Conservation (phyloP, 139 green algal species). For the Volvox reticuliferus region DNA sequence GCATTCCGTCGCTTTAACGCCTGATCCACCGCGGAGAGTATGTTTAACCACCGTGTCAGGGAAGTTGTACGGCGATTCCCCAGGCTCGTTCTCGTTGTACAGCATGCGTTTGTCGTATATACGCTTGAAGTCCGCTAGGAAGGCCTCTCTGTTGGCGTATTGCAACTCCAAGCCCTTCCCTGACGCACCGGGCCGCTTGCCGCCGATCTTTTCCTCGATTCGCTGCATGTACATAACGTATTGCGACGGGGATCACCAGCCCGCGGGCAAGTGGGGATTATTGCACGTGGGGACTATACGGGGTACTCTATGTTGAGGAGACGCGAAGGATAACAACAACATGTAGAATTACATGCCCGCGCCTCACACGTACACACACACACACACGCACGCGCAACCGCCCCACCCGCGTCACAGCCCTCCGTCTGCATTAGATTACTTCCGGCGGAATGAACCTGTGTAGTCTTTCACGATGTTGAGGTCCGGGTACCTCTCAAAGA, state of each 20-base stretch:
- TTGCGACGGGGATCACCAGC: background rate
- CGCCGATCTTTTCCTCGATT: constrained; percentile 33
- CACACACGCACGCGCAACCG: too few species aligned
- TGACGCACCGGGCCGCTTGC: background rate
- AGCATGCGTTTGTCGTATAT: constrained; percentile 30
- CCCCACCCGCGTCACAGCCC: too few species aligned
- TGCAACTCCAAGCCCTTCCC: constrained; percentile 11
- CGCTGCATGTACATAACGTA: constrained; percentile 19
- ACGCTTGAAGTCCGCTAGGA: constrained; percentile 16
- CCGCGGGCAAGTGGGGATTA: too few species aligned
- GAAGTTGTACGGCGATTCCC: constrained; percentile 5
- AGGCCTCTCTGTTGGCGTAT: constrained; percentile 1
- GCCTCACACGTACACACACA: too few species aligned
- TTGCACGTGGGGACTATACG: background rate
- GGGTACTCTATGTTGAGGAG: background rate
- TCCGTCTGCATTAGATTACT: too few species aligned
- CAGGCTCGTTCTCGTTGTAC: constrained; percentile 38
- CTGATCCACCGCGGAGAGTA: background rate
- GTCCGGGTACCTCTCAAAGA: background rate
- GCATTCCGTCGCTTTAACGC: background rate
- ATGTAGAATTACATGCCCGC: too few species aligned
- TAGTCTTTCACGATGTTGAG: background rate
- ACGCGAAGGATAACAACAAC: too few species aligned
- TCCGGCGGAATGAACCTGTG: background rate
- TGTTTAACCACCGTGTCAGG: background rate